Base-by-base conservation (phyloP, 495 filamentous ascomycete genomes). In the Penicillium bialowiezense region DNA sequence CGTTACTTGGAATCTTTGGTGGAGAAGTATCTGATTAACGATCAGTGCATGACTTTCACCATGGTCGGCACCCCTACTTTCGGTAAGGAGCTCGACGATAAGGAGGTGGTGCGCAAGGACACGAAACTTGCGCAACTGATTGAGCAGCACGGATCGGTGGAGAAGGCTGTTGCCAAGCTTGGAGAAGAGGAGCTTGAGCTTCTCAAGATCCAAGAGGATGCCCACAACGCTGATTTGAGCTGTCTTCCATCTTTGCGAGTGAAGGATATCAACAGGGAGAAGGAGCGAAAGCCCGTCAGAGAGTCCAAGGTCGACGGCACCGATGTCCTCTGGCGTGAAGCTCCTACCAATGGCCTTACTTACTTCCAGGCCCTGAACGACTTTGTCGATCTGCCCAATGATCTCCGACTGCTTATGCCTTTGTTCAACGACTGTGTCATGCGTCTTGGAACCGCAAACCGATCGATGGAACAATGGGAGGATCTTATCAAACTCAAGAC, bases 401-500 rank as follows among this genome's bases (percentile, higher is more conserved):
- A 97, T 18, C 78, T 98, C 21, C 80, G 95, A 29, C 71, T 87
- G 50, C 74, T 96, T 42, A 84, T 97, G 55, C 95, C 93, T 2
- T 70, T 98, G 9, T 98, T 97, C 63, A 90, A 88, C 28, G 90
- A 96, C 63, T 84, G 88, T 8, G 85, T 98, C 32, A 90, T 96
- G 86, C 84, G 93, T 21, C 74, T 98, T 12, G 93, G 93, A 19
- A 97, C 93, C 8, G 85, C 85, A 44, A 80, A 85, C 48, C 86
- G 83, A 73, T 82, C 87, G 0, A 96, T 96, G 89, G 95, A 96
- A 64, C 81, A 97, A 62, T 79, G 96, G 34, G 93, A 98, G 64
- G 93, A 97, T 63, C 69, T 89, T 33, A 97, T 97, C 60, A 97
- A 96, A 58, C 74, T 97, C 10, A 96, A 95, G 69, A 98, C 92